Conservation (phyloP, 805 yeast species). For the Saturnispora hagleri region DNA sequence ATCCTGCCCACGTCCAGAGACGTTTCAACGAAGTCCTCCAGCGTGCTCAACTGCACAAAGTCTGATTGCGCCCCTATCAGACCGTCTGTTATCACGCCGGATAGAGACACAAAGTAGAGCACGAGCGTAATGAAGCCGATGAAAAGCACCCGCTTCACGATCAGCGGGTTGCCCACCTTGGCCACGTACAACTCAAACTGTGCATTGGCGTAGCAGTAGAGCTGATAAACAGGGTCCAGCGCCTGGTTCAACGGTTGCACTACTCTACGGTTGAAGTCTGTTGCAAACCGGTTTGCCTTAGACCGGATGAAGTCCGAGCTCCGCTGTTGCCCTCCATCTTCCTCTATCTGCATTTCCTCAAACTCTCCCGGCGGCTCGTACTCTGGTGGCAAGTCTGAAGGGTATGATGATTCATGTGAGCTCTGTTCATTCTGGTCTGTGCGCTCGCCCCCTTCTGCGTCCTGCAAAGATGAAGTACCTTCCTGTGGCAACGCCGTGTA, state of each 20-base stretch:
- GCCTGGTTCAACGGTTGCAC: constrained; percentile 36
- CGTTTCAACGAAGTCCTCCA: constrained; percentile 41
- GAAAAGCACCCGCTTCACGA: constrained; percentile 68
- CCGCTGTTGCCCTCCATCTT: background rate
- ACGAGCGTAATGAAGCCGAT: constrained; percentile 54
- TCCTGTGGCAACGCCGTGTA: constrained; percentile 5
- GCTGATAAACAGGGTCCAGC: constrained; percentile 45
- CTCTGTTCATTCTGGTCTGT: background rate
- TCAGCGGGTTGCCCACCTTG: constrained; percentile 76
- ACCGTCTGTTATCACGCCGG: constrained; percentile 43
- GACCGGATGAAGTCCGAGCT: background rate
- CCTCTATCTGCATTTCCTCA: constrained; percentile 37
- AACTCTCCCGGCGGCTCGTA: constrained; percentile 16
- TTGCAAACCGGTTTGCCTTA: constrained; percentile 35
- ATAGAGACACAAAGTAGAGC: constrained; percentile 47
- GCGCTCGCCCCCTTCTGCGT: background rate
- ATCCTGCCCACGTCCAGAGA: constrained; percentile 48
- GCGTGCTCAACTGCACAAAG: constrained; percentile 49
- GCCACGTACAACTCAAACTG: constrained; percentile 50
- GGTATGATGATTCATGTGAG: background rate
- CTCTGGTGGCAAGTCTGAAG: constrained; percentile 20
- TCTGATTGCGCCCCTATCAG: constrained; percentile 39
- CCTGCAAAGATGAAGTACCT: background rate
- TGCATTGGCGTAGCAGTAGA: constrained; percentile 31
- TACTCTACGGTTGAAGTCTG: constrained; percentile 27